These are phyloP conservation scores for Fusarium sulawesiense DNA, from an alignment of 2,329 filamentous ascomycete genomes.

Conservation along the genomic window DNA sequence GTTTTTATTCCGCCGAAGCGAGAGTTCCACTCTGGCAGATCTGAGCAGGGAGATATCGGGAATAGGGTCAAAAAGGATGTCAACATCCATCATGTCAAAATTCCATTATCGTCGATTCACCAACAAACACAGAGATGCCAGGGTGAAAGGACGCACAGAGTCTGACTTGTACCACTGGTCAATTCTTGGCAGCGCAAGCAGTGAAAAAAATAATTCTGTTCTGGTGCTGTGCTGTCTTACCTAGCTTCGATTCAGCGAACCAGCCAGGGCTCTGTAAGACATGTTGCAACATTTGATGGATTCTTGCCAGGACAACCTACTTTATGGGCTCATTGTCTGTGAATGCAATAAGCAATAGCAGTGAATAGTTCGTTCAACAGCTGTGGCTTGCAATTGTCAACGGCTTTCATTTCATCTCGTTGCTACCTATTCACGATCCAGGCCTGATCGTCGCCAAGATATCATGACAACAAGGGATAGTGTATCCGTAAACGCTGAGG, in stretches of 20 bases:
- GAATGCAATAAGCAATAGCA: conserved; percentile 9
- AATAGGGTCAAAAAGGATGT: conserved; percentile 16
- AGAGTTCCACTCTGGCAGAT: conserved; percentile 21
- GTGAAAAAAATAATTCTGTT: neutral
- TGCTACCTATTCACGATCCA: conserved; percentile 7
- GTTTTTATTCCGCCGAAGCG: neutral
- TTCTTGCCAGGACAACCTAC: conserved; percentile 36
- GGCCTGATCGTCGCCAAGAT: conserved; percentile 24
- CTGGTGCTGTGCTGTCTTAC: conserved; percentile 19
- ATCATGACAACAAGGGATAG: conserved; percentile 18
- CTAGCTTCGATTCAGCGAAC: conserved; percentile 21
- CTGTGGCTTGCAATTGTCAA: conserved; percentile 26
- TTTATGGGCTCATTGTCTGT: conserved; percentile 13
- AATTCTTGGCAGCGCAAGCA: conserved; percentile 31
- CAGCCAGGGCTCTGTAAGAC: conserved; percentile 34
- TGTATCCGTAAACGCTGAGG: conserved; percentile 24
- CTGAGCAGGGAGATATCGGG: conserved; percentile 18
- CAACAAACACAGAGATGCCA: conserved; percentile 11
- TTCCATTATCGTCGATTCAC: conserved; percentile 3
- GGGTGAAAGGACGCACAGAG: conserved; percentile 13
- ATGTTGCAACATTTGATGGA: conserved; percentile 20
- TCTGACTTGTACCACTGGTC: conserved; percentile 20
- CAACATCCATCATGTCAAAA: conserved; percentile 5
- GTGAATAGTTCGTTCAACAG: neutral
- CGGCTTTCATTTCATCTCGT: conserved; percentile 12